These are phyloP conservation scores for Xylaria longipes DNA, from an alignment of 495 filamentous ascomycete genomes.

Conservation along the genomic window DNA sequence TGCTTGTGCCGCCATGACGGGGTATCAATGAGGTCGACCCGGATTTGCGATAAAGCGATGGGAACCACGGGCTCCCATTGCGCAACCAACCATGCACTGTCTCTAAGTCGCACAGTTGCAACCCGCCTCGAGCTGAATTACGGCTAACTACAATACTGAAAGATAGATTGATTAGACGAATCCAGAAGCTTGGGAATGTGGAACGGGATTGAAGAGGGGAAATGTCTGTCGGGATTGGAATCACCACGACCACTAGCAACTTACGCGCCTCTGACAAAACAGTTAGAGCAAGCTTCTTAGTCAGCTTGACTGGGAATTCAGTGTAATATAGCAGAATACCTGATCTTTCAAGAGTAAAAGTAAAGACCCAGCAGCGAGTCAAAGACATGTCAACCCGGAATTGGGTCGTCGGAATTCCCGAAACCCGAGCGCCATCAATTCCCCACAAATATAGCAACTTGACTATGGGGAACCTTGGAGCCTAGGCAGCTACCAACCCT, in stretches of 20 bases:
- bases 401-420: background rate
- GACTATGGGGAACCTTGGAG: background rate
- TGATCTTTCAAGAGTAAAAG: background rate
- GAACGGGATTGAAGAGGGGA: background rate
- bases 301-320: background rate
- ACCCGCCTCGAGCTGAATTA: background rate
- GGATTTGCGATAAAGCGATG: conserved; percentile 6
- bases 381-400: background rate
- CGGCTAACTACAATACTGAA: background rate
- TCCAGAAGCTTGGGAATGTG: background rate
- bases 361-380: background rate
- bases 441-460: background rate
- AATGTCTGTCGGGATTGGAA: background rate
- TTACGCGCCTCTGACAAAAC: background rate
- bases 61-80: conserved; percentile 18
- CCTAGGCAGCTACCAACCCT: too few species aligned
- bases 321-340: background rate
- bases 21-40: conserved; percentile 10
- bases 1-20: conserved; percentile 3
- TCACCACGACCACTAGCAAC: background rate
- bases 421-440: background rate
- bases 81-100: conserved; percentile 12
- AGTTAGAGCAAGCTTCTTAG: background rate
- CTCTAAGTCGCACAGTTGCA: background rate
- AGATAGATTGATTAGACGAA: background rate